Evolutionary conservation across 495 filamentous ascomycete species (phyloP).

Genomic region (Aspergillus sparsus): DNA sequence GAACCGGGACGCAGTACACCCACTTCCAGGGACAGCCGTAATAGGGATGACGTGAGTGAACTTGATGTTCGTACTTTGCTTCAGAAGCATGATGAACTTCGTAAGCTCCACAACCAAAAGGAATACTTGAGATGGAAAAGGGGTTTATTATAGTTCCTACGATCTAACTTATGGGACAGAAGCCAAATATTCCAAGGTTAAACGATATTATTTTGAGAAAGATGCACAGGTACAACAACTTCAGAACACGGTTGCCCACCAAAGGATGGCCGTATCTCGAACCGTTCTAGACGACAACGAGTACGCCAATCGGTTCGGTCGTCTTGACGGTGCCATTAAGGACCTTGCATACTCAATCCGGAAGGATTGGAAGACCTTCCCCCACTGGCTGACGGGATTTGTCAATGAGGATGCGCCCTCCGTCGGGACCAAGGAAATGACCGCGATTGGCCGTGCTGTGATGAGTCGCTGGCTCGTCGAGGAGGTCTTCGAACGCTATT

Average conservation of each 20-base stretch:
- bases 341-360: constrained; percentile 93
- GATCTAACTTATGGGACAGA: constrained; percentile 48
- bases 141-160: too few species aligned
- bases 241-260: constrained; percentile 94
- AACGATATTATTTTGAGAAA: constrained; percentile 94
- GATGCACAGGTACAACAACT: constrained; percentile 91
- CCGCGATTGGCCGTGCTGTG: constrained; percentile 84
- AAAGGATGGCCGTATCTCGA: constrained; percentile 89
- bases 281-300: constrained; percentile 96
- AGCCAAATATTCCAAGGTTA: constrained; percentile 96
- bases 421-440: constrained; percentile 94
- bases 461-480: constrained; percentile 90
- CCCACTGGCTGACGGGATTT: constrained; percentile 71
- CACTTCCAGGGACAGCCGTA: constrained; percentile 45
- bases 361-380: constrained; percentile 84
- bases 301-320: constrained; percentile 85
- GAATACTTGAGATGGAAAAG: too few species aligned
- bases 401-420: constrained; percentile 82
- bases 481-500: constrained; percentile 85
- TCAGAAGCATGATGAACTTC: constrained; percentile 61
- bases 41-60: constrained; percentile 55
- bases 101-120: constrained; percentile 46
- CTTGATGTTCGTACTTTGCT: constrained; percentile 47
- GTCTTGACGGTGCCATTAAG: constrained; percentile 91
- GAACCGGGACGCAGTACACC: constrained; percentile 64